Evolutionary conservation across 768 basidiomycete species (phyloP).

Genomic region (Tremella fuciformis): DNA sequence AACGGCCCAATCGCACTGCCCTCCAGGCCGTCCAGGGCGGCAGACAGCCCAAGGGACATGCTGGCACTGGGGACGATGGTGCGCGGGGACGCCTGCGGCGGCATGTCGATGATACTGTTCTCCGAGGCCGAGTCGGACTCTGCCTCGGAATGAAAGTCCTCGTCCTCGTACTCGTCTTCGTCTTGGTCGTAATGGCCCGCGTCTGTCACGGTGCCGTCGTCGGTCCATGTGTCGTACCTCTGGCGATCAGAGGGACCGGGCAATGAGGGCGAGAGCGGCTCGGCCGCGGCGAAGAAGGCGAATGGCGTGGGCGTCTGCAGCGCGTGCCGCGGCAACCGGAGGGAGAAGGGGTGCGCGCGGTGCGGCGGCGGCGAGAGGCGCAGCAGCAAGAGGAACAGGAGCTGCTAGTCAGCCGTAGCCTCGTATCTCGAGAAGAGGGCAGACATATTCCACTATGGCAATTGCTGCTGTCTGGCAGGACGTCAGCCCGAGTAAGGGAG

Average conservation of each 20-base stretch:
- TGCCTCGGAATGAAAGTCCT: too few species aligned
- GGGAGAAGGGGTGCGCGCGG: slow-evolving; percentile 18
- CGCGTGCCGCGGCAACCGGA: slow-evolving; percentile 18
- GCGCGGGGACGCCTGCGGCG: slow-evolving; percentile 27
- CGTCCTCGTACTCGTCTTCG: slow-evolving; percentile 6
- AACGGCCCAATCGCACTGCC: slow-evolving; percentile 20
- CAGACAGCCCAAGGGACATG: slow-evolving; percentile 16
- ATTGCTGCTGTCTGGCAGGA: slow-evolving; percentile 28
- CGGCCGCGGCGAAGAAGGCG: neutral
- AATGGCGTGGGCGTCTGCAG: slow-evolving; percentile 10
- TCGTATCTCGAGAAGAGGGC: slow-evolving; percentile 11
- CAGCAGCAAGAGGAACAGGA: slow-evolving; percentile 33
- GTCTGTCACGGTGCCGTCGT: slow-evolving; percentile 6
- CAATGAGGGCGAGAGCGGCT: neutral
- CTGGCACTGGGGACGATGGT: slow-evolving; percentile 30
- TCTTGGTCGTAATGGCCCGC: slow-evolving; percentile 8
- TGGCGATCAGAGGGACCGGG: neutral
- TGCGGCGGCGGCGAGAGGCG: slow-evolving; percentile 32
- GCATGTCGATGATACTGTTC: slow-evolving; percentile 42
- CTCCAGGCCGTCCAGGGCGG: slow-evolving; percentile 5
- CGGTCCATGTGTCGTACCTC: slow-evolving; percentile 4
- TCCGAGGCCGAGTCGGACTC: slow-evolving; percentile 12
- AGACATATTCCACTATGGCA: slow-evolving; percentile 33
- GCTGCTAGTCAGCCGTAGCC: slow-evolving; percentile 10
- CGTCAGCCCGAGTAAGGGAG: neutral